Conservation (phyloP, 2,329 filamentous ascomycete genomes). For the Aspergillus sojae region DNA sequence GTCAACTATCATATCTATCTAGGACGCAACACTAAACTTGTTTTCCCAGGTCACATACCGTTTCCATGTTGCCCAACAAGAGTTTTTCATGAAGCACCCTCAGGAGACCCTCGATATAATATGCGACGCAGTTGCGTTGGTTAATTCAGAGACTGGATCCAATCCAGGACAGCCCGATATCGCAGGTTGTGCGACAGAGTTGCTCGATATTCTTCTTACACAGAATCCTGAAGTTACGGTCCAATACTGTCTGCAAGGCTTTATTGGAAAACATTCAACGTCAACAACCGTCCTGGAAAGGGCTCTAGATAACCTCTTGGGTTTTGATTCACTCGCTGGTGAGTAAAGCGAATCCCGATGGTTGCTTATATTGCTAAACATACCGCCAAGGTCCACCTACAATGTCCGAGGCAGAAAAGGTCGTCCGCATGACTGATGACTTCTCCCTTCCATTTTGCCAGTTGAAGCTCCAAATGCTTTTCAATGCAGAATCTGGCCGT, state of each 20-base stretch:
- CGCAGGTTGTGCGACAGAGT: conserved; percentile 26
- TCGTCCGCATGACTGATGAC: conserved; percentile 41
- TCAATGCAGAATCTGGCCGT: conserved; percentile 33
- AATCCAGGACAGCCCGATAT: conserved; percentile 20
- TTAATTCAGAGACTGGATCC: conserved; percentile 12
- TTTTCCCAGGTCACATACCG: conserved; percentile 39
- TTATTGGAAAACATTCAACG: conserved; percentile 30
- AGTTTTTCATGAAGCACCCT: conserved; percentile 40
- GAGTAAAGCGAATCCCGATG: conserved; percentile 2
- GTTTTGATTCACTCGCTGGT: conserved; percentile 26
- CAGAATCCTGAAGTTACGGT: conserved; percentile 33
- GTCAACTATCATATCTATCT: conserved; percentile 10
- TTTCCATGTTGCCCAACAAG: conserved; percentile 42
- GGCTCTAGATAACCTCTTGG: conserved; percentile 38
- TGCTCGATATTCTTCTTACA: conserved; percentile 39
- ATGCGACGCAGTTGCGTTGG: conserved; percentile 32
- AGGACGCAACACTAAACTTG: neutral
- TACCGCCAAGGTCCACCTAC: conserved; percentile 7
- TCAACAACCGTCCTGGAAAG: conserved; percentile 32
- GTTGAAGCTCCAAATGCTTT: conserved; percentile 45
- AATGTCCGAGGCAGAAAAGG: conserved; percentile 36
- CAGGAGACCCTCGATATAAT: conserved; percentile 38
- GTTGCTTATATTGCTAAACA: conserved; percentile 13
- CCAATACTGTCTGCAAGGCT: conserved; percentile 33
- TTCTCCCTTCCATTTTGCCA: conserved; percentile 49